Percentiles rank a stretch among this genome's conserved stretches.
Conservation (phyloP, 148 eudicot species). For the Camellia sinensis region DNA sequence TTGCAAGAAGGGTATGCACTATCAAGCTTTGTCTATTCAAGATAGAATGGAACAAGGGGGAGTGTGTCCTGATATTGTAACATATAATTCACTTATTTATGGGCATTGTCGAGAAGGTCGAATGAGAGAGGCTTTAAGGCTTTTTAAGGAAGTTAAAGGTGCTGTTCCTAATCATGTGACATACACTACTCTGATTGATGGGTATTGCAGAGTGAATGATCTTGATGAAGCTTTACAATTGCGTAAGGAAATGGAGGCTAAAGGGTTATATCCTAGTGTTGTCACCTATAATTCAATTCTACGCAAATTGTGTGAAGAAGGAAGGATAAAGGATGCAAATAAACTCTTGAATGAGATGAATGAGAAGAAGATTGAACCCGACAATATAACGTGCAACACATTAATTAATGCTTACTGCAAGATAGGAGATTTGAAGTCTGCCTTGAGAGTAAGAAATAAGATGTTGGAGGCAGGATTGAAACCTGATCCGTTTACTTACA, state of each 20-base stretch:
- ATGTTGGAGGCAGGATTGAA: constrained; percentile 76
- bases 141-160: constrained; percentile 66
- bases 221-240: constrained; percentile 59
- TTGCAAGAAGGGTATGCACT: constrained; percentile 77
- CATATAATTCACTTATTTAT: constrained; percentile 69
- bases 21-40: constrained; percentile 76
- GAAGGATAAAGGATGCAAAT: constrained; percentile 81
- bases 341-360: constrained; percentile 71
- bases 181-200: constrained; percentile 83
- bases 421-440: constrained; percentile 76
- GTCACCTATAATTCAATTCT: constrained; percentile 79
- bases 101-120: constrained; percentile 81
- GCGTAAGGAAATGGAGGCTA: constrained; percentile 54
- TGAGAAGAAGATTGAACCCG: constrained; percentile 76
- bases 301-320: constrained; percentile 74
- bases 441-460: constrained; percentile 54
- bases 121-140: constrained; percentile 84
- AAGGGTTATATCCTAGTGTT: constrained; percentile 61
- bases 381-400: constrained; percentile 84
- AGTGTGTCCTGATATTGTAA: constrained; percentile 70
- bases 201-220: constrained; percentile 72
- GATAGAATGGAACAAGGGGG: constrained; percentile 73
- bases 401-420: constrained; percentile 89
- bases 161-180: constrained; percentile 70
- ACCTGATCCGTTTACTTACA: constrained; percentile 61